These are phyloP conservation scores for Plasmodium relictum DNA, from an alignment of 169 alveolate species.

Conservation along the genomic window DNA sequence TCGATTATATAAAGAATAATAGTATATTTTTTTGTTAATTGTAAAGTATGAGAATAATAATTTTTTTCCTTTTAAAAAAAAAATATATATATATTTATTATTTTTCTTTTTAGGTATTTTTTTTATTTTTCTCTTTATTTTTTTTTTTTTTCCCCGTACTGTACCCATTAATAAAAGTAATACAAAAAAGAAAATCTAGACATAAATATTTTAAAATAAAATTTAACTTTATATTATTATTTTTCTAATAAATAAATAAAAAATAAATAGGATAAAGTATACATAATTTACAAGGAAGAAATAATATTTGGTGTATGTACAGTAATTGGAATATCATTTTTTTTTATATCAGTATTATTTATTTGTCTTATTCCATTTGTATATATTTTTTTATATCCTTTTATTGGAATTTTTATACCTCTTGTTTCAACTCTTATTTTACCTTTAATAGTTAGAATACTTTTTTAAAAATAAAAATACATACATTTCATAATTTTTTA, in stretches of 20 bases:
- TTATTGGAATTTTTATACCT: constrained; percentile 51
- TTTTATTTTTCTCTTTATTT: constrained; percentile 25
- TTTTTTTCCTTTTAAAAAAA: not conserved
- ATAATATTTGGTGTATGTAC: constrained; percentile 28
- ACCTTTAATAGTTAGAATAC: constrained; percentile 29
- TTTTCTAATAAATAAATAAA: not conserved
- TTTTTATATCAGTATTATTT: constrained; percentile 49
- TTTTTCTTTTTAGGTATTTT: constrained; percentile 36
- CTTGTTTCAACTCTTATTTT: constrained; percentile 58
- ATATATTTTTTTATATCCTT: constrained; percentile 38
- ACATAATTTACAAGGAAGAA: constrained; percentile 40
- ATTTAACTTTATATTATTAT: not conserved
- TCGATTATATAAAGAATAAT: not conserved
- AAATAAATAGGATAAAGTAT: constrained; percentile 18
- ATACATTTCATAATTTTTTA: not conserved
- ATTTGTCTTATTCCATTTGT: constrained; percentile 41
- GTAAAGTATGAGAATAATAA: too few species aligned
- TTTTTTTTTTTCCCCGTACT: constrained; percentile 20
- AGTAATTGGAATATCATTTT: constrained; percentile 21
- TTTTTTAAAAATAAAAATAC: not conserved
- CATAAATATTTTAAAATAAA: not conserved
- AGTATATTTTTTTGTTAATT: not conserved
- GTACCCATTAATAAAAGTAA: constrained; percentile 43
- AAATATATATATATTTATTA: not conserved
- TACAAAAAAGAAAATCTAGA: not conserved